Percentiles rank a stretch among this genome's conserved stretches.
phyloP scores from a whole-genome alignment of 148 eudicot genomes.

The Fagopyrum homotropicum region DNA sequence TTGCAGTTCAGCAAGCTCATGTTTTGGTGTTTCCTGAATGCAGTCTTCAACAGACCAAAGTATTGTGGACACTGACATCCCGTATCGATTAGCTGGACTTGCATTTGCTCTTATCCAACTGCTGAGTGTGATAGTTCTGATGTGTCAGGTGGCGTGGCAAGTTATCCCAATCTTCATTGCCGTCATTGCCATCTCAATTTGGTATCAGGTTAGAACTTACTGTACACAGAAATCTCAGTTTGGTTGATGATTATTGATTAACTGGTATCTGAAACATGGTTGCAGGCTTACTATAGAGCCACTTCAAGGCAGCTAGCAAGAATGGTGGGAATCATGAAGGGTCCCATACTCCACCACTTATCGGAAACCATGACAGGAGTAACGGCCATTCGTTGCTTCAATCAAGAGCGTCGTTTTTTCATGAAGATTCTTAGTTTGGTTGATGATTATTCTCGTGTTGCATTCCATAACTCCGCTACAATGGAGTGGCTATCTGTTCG shows the following conservation, averaged over 20 bases:
- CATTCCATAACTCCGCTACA: conserved; percentile 72
- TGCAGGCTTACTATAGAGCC: conserved; percentile 71
- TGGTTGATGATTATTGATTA: not conserved
- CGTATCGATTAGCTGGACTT: conserved; percentile 87
- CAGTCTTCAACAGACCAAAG: conserved; percentile 96
- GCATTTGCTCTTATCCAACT: conserved; percentile 87
- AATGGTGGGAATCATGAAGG: conserved; percentile 69
- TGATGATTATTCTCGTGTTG: conserved; percentile 73
- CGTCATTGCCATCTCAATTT: conserved; percentile 55
- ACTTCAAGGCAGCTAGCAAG: conserved; percentile 89
- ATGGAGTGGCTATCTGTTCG: conserved; percentile 93
- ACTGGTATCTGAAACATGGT: not conserved
- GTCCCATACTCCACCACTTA: conserved; percentile 80
- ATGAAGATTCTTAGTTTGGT: conserved; percentile 38
- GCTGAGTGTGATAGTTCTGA: conserved; percentile 61
- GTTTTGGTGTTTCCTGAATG: not conserved
- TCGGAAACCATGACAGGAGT: conserved; percentile 74
- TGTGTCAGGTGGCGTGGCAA: conserved; percentile 83
- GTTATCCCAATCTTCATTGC: conserved; percentile 51
- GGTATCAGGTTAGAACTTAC: conserved; percentile 66
- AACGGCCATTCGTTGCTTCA: conserved; percentile 71
- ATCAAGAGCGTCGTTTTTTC: conserved; percentile 59
- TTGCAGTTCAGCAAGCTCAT: not conserved
- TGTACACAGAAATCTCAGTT: not conserved
- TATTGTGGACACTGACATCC: conserved; percentile 80